These are phyloP conservation scores for Mucor irregularis DNA, from an alignment of 371 early-diverging fungal species.

Conservation along the genomic window DNA sequence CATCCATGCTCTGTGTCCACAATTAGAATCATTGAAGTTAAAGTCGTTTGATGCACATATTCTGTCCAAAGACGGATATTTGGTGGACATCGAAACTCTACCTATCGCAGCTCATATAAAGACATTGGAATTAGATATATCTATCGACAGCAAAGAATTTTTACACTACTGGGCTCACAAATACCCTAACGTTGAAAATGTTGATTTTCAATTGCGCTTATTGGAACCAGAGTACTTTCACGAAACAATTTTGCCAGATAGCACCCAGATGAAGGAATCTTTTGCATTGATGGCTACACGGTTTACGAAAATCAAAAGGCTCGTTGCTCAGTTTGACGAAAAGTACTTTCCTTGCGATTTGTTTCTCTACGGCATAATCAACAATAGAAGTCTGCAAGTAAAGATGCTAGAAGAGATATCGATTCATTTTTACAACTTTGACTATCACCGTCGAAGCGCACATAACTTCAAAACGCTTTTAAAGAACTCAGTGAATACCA, in stretches of 20 bases:
- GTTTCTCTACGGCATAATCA: slow-evolving; percentile 9
- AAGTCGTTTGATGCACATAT: background rate
- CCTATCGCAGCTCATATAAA: background rate
- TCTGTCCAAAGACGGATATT: background rate
- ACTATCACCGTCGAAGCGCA: slow-evolving; percentile 15
- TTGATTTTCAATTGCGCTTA: slow-evolving; percentile 5
- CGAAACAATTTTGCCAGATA: slow-evolving; percentile 3
- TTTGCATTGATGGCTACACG: slow-evolving; percentile 9
- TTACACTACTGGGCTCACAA: slow-evolving; percentile 16
- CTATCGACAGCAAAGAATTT: slow-evolving; percentile 9
- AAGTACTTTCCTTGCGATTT: slow-evolving; percentile 19
- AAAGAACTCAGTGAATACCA: slow-evolving; percentile 1
- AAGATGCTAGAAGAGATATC: background rate
- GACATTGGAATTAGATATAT: background rate
- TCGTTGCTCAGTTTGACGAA: slow-evolving; percentile 16
- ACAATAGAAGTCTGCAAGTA: background rate
- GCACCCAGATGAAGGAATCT: slow-evolving; percentile 11
- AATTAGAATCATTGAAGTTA: background rate
- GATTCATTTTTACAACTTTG: slow-evolving; percentile 16
- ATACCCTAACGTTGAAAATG: slow-evolving; percentile 7
- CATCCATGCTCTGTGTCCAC: slow-evolving; percentile 14
- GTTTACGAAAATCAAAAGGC: slow-evolving; percentile 4
- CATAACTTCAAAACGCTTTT: slow-evolving; percentile 9
- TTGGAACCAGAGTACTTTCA: slow-evolving; percentile 10
- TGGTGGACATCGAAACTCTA: slow-evolving; percentile 5